A percentile compares a stretch with the other conserved stretches of the same genome.
Evolutionary conservation across 805 yeast species (phyloP).

Genomic region (Wickerhamiella slavikovae): DNA sequence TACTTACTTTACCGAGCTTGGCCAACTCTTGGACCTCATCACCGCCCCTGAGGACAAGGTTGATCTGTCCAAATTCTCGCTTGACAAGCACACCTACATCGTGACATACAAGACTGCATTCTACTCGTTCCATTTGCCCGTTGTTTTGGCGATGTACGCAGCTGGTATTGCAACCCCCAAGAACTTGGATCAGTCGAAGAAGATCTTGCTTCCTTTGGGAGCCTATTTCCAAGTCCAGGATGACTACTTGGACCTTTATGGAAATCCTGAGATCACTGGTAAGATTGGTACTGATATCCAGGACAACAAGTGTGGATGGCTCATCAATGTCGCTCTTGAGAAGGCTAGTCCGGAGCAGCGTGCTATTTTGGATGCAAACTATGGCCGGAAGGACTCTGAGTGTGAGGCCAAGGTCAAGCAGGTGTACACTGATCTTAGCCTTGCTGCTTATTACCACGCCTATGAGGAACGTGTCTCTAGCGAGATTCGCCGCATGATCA

Average conservation of each 20-base stretch:
- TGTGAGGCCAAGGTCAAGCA: slow-evolving; percentile 50
- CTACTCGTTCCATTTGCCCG: slow-evolving; percentile 93
- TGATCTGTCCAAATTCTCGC: slow-evolving; percentile 68
- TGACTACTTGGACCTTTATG: slow-evolving; percentile 90
- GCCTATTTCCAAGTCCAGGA: slow-evolving; percentile 98
- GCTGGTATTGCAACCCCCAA: slow-evolving; percentile 51
- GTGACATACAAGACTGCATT: slow-evolving; percentile 94
- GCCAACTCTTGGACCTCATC: slow-evolving; percentile 84
- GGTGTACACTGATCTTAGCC: slow-evolving; percentile 51
- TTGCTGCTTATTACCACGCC: slow-evolving; percentile 47
- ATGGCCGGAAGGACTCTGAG: slow-evolving; percentile 63
- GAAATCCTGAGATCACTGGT: slow-evolving; percentile 93
- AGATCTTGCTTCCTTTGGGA: slow-evolving; percentile 81
- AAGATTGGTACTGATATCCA: slow-evolving; percentile 96
- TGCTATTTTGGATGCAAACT: slow-evolving; percentile 59
- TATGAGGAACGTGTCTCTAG: slow-evolving; percentile 67
- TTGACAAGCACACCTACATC: slow-evolving; percentile 82
- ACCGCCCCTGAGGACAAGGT: slow-evolving; percentile 95
- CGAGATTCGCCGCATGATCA: slow-evolving; percentile 43
- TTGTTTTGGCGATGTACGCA: slow-evolving; percentile 87
- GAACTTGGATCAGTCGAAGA: slow-evolving; percentile 75
- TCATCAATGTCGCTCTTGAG: slow-evolving; percentile 77
- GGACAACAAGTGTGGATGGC: slow-evolving; percentile 98
- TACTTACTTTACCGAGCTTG: slow-evolving; percentile 93
- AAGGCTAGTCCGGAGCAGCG: slow-evolving; percentile 68